Evolutionary conservation across 164 flowering plant species (phyloP).

Genomic region (Vitis amurensis): DNA sequence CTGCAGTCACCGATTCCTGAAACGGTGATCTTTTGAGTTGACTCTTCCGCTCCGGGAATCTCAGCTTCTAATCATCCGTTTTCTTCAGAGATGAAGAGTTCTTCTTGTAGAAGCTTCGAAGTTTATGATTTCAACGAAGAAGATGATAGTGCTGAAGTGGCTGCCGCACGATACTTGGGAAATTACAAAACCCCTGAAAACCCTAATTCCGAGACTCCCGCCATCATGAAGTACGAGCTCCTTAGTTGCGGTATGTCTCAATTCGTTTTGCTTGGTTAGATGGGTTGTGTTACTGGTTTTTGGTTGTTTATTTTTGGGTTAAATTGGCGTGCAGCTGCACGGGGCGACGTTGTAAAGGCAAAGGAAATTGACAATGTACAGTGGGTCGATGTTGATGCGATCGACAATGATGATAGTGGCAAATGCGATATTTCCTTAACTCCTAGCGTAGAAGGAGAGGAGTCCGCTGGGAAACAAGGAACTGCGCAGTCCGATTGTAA

Average conservation of each 20-base stretch:
- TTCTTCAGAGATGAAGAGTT: constrained; percentile 19
- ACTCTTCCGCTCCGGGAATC: no score
- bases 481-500: constrained; percentile 7
- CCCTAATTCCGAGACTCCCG: constrained; percentile 18
- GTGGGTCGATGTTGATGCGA: constrained; percentile 23
- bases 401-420: constrained; percentile 14
- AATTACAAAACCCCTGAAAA: constrained; percentile 30
- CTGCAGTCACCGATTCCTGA: no score
- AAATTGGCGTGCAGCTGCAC: constrained; percentile 15
- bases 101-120: constrained; percentile 8
- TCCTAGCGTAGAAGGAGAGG: constrained; percentile 9
- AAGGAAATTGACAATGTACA: constrained; percentile 8
- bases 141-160: constrained; percentile 28
- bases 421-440: background rate
- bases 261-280: background rate
- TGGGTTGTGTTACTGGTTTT: background rate
- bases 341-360: constrained; percentile 5
- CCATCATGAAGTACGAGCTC: constrained; percentile 18
- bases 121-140: constrained; percentile 42
- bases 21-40: no score
- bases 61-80: no score
- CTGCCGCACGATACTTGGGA: constrained; percentile 2
- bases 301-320: background rate
- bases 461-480: constrained; percentile 10
- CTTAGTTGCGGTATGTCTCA: constrained; percentile 23